A percentile compares a stretch with the other conserved stretches of the same genome.
Conservation (phyloP, 208 protist genomes). For the Acanthamoeba lenticulata region DNA sequence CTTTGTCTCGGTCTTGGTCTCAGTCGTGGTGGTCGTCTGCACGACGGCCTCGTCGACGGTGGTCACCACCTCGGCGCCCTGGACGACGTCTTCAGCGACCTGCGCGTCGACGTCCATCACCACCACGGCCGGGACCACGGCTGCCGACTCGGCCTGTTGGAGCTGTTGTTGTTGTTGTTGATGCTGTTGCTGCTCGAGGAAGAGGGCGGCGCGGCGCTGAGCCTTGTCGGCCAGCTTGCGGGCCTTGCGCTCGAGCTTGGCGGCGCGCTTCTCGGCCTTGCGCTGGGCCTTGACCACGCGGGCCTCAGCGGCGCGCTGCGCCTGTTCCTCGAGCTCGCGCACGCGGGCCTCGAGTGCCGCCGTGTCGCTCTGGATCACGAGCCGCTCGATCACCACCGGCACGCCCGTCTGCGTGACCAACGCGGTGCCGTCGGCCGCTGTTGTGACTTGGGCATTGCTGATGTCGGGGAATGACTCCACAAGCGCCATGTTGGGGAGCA, state of each 20-base stretch:
- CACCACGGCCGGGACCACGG: neutral
- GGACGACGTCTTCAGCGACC: neutral
- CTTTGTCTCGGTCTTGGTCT: neutral
- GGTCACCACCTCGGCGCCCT: neutral
- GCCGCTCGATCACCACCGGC: constrained; percentile 11
- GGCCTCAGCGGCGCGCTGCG: too few species aligned
- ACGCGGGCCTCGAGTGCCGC: neutral
- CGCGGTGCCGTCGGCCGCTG: too few species aligned
- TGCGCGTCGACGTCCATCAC: too few species aligned
- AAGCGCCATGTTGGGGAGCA: neutral
- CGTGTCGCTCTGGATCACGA: neutral
- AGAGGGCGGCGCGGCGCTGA: neutral
- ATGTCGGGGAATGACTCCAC: neutral
- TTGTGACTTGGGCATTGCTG: too few species aligned
- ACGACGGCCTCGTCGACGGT: neutral
- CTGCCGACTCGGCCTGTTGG: neutral
- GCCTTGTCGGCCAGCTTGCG: neutral
- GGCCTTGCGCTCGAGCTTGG: constrained; percentile 27
- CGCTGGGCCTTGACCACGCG: neutral
- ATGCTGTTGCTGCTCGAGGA: neutral
- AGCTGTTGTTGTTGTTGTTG: neutral
- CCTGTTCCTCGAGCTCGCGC: neutral
- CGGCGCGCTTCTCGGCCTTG: neutral
- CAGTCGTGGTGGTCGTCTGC: neutral
- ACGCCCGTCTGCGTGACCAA: neutral